phyloP scores from a whole-genome alignment of 179 eudicot genomes.

The Beta lomatogona region DNA sequence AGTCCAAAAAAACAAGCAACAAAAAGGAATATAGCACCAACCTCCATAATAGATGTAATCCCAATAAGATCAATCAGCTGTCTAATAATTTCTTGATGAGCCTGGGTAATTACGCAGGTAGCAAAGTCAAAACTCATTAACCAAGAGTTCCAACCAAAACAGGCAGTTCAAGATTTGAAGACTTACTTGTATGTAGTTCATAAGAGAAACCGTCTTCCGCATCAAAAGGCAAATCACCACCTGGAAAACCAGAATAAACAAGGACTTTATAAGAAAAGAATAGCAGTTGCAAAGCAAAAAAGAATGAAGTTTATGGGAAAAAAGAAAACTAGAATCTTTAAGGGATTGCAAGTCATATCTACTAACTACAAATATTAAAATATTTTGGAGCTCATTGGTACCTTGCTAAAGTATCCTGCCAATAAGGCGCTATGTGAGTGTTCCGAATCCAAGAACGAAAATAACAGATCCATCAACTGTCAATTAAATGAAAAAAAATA shows the following conservation, averaged over 20 bases:
- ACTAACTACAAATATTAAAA: background rate
- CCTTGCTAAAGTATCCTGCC: constrained; percentile 99
- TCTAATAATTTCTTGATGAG: constrained; percentile 70
- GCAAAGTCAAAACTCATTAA: background rate
- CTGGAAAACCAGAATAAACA: constrained; percentile 34
- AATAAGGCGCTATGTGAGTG: constrained; percentile 75
- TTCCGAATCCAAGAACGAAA: constrained; percentile 82
- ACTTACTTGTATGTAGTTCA: constrained; percentile 88
- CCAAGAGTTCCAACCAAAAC: background rate
- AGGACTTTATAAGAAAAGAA: background rate
- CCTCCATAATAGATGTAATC: constrained; percentile 99
- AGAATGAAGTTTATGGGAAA: too few species aligned
- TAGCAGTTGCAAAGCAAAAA: background rate
- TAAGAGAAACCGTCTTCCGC: constrained; percentile 85
- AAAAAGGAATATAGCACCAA: constrained; percentile 28
- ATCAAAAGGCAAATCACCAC: constrained; percentile 85
- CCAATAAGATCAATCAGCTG: constrained; percentile 95
- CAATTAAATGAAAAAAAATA: constrained; percentile 9
- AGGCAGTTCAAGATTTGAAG: background rate
- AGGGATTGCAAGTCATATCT: background rate
- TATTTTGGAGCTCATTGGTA: constrained; percentile 24
- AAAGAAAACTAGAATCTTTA: background rate
- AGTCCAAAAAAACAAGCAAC: background rate
- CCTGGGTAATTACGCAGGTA: constrained; percentile 39
- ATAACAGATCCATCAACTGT: constrained; percentile 84